Conservation (phyloP, 2,329 filamentous ascomycete species). For the Fusarium buxicola region DNA sequence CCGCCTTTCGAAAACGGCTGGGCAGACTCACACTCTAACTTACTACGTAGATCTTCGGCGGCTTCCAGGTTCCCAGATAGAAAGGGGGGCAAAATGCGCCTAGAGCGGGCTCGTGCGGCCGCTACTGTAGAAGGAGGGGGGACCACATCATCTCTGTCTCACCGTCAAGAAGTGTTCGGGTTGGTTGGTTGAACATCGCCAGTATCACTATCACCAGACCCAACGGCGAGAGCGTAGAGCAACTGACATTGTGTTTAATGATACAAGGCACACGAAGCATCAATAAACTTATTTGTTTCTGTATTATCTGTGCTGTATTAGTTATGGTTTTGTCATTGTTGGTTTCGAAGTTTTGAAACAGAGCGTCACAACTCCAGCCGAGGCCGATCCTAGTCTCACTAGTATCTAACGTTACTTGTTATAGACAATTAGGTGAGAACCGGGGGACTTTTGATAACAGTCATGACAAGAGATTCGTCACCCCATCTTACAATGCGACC, state of each 20-base stretch:
- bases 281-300: slow-evolving; percentile 18
- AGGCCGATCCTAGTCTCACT: slow-evolving; percentile 8
- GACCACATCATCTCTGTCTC: slow-evolving; percentile 32
- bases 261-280: slow-evolving; percentile 22
- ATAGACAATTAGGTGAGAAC: neutral
- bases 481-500: slow-evolving; percentile 1
- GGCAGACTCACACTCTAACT: slow-evolving; percentile 28
- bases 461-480: slow-evolving; percentile 25
- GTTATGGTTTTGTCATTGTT: slow-evolving; percentile 2
- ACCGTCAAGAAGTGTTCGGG: slow-evolving; percentile 8
- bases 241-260: neutral
- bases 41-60: slow-evolving; percentile 16
- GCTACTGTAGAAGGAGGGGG: slow-evolving; percentile 3
- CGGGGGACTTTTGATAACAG: slow-evolving; percentile 12
- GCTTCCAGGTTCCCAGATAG: slow-evolving; percentile 14
- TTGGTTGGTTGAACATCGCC: slow-evolving; percentile 30
- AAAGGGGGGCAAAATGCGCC: slow-evolving; percentile 23
- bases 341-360: slow-evolving; percentile 16
- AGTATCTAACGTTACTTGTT: slow-evolving; percentile 4
- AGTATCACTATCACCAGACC: slow-evolving; percentile 24
- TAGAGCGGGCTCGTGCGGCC: slow-evolving; percentile 11
- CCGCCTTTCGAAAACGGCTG: slow-evolving; percentile 10
- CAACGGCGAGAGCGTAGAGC: neutral
- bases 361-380: neutral
- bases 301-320: slow-evolving; percentile 20